phyloP scores from a whole-genome alignment of 352 stramenopile genomes.

The Thalassiosira livingstoniorum region DNA sequence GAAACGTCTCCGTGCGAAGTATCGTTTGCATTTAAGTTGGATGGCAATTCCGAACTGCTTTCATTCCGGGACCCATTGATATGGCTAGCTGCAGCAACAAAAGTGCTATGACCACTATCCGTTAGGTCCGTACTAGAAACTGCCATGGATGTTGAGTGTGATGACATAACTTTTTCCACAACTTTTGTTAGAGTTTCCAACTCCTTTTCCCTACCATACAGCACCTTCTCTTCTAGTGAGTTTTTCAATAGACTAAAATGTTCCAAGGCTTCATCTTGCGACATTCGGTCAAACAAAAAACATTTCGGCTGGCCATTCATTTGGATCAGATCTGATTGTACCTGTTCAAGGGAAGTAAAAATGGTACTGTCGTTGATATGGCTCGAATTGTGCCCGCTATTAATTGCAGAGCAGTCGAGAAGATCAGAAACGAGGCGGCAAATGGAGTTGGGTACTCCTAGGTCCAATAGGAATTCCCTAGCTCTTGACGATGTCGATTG shows the following conservation, averaged over 20 bases:
- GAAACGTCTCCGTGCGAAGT: no score
- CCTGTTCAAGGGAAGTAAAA: conserved; percentile 26
- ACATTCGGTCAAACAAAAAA: conserved; percentile 32
- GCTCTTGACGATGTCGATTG: no score
- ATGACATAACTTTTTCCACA: neutral
- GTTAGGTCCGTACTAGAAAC: no score
- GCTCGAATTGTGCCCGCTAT: neutral
- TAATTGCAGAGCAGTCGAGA: no score
- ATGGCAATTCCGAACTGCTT: no score
- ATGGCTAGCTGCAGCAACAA: no score
- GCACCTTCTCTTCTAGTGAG: neutral
- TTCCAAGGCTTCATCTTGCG: conserved; percentile 27
- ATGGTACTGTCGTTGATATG: neutral
- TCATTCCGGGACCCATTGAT: no score
- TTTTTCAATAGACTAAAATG: conserved; percentile 4
- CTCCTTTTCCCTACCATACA: conserved; percentile 41
- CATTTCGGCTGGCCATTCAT: conserved; percentile 13
- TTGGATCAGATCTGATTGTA: conserved; percentile 25
- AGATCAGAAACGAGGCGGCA: conserved; percentile 28
- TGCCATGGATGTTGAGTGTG: no score
- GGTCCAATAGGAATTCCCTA: conserved; percentile 9
- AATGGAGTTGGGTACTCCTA: conserved; percentile 22
- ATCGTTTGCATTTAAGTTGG: no score
- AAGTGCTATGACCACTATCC: no score
- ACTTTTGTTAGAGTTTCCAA: neutral